A percentile compares a stretch with the other conserved stretches of the same genome.
Evolutionary conservation across 495 filamentous ascomycete genomes (phyloP).

Genomic region (Penicillium robsamsonii): DNA sequence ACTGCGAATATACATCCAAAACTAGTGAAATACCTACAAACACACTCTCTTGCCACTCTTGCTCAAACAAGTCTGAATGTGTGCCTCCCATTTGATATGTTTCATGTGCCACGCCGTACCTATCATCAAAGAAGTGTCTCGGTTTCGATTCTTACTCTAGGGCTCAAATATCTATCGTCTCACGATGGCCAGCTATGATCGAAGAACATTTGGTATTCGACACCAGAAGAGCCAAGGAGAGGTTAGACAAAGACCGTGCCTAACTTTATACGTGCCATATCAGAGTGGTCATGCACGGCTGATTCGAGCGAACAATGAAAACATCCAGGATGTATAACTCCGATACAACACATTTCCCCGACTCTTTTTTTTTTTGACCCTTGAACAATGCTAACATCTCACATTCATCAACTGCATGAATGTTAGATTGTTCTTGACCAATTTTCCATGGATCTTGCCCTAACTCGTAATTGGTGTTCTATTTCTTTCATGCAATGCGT

Average conservation of each 20-base stretch:
- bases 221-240: neutral
- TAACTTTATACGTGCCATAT: neutral
- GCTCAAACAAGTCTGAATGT: neutral
- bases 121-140: neutral
- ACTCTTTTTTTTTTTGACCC: neutral
- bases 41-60: neutral
- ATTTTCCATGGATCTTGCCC: neutral
- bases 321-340: neutral
- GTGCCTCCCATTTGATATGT: neutral
- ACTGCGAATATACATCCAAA: neutral
- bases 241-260: neutral
- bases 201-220: neutral
- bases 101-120: neutral
- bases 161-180: neutral
- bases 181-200: neutral
- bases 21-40: neutral
- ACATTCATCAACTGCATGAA: neutral
- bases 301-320: neutral
- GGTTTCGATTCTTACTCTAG: neutral
- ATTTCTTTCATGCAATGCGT: neutral
- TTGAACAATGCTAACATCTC: constrained; percentile 2
- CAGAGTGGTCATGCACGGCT: neutral
- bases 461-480: neutral
- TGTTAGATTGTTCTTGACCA: neutral
- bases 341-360: neutral